Conservation (phyloP, 2,329 filamentous ascomycete genomes). For the Pyrenophora tritici-repentis region DNA sequence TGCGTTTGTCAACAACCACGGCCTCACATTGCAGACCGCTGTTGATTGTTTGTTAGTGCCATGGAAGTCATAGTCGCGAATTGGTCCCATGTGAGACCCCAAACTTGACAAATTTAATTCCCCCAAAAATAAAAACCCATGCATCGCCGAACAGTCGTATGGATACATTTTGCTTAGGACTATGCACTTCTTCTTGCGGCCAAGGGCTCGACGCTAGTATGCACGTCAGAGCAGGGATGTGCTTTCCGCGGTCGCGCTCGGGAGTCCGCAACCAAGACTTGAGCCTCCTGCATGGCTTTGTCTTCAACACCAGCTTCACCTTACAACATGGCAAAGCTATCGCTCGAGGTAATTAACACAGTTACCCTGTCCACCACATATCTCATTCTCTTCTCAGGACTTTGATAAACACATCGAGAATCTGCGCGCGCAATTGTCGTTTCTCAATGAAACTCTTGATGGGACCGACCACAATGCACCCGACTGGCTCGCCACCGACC, state of each 20-base stretch:
- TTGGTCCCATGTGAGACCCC: no score
- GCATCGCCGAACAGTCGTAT: no score
- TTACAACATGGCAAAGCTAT: conserved; percentile 32
- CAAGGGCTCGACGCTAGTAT: no score
- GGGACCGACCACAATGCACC: conserved; percentile 42
- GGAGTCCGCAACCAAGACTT: conserved; percentile 12
- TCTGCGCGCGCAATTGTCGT: conserved; percentile 35
- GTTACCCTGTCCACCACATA: conserved; percentile 6
- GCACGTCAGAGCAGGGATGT: not conserved
- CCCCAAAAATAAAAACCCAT: no score
- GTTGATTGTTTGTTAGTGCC: no score
- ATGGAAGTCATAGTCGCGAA: no score
- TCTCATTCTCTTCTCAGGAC: conserved; percentile 31
- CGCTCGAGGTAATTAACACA: conserved; percentile 32
- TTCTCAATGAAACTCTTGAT: conserved; percentile 40
- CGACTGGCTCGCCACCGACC: conserved; percentile 44
- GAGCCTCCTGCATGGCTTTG: conserved; percentile 5
- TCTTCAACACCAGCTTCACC: not conserved
- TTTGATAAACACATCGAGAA: conserved; percentile 41
- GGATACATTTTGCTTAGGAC: no score
- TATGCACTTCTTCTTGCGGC: no score
- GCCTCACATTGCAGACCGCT: no score
- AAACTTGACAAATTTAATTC: no score
- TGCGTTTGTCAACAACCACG: no score
- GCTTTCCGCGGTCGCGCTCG: conserved; percentile 7